Evolutionary conservation across 2,329 filamentous ascomycete species (phyloP).

Genomic region (Apiospora phragmitis): DNA sequence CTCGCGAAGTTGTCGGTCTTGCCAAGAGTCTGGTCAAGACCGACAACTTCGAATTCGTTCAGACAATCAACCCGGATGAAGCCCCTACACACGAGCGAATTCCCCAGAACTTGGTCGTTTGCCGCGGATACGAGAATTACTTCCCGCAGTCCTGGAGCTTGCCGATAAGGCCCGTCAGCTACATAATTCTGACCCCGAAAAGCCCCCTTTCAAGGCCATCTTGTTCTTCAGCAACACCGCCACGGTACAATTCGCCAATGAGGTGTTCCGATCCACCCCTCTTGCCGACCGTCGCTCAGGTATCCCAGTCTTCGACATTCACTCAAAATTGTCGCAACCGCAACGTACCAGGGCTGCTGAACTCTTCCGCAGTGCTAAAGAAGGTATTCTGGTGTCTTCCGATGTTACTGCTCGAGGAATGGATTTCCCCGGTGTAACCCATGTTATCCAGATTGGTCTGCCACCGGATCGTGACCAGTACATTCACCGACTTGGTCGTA

Average conservation of each 20-base stretch:
- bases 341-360: conserved; percentile 71
- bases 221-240: conserved; percentile 84
- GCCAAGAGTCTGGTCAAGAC: conserved; percentile 78
- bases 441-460: conserved; percentile 72
- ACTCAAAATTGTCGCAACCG: conserved; percentile 73
- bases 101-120: conserved; percentile 72
- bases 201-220: conserved; percentile 87
- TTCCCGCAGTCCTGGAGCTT: conserved; percentile 75
- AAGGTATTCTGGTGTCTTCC: conserved; percentile 71
- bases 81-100: conserved; percentile 81
- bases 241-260: conserved; percentile 65
- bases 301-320: conserved; percentile 61
- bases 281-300: conserved; percentile 35
- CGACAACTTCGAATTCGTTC: conserved; percentile 81
- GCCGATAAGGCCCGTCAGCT: conserved; percentile 58
- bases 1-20: conserved; percentile 76
- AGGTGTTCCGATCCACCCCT: conserved; percentile 54
- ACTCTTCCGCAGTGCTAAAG: conserved; percentile 63
- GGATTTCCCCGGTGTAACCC: conserved; percentile 80
- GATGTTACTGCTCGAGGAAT: conserved; percentile 82
- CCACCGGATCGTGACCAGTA: conserved; percentile 69
- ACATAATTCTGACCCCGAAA: conserved; percentile 35
- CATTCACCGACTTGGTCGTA: conserved; percentile 76
- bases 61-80: conserved; percentile 83
- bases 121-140: conserved; percentile 72